phyloP scores from a whole-genome alignment of 1,284 basidiomycete genomes.

The Trichosporon faecale region DNA sequence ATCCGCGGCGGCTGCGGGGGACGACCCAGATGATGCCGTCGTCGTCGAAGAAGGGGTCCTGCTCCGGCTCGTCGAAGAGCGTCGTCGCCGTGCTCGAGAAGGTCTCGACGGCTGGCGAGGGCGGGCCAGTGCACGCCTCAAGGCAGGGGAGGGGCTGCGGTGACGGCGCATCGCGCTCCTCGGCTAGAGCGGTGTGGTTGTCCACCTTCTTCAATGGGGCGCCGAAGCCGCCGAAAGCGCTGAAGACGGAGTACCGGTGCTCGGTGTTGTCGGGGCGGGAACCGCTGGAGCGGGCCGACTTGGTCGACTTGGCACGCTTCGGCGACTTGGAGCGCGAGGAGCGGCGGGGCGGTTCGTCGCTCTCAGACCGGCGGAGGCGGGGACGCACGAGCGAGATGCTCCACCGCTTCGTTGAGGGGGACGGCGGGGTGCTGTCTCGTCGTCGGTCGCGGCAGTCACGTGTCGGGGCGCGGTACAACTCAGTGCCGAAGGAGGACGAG shows the following conservation, averaged over 20 bases:
- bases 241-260: not conserved
- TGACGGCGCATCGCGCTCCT: not conserved
- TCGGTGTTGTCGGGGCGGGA: not conserved
- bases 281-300: not conserved
- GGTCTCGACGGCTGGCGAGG: not conserved
- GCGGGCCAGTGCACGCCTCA: slow-evolving; percentile 1
- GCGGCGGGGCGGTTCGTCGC: not conserved
- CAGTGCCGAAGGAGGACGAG: not conserved
- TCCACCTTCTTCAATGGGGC: not conserved
- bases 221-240: not conserved
- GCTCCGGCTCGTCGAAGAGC: not conserved
- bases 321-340: not conserved
- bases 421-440: not conserved
- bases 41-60: not conserved
- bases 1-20: not conserved
- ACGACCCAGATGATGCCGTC: slow-evolving; percentile 9
- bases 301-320: not conserved
- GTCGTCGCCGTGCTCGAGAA: not conserved
- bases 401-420: not conserved
- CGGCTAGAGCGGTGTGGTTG: not conserved
- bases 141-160: not conserved
- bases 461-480: not conserved
- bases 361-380: not conserved
- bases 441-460: not conserved
- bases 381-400: not conserved